These are phyloP conservation scores for Adansonia grandidieri DNA, from an alignment of 441 rosid genomes.

Conservation along the genomic window DNA sequence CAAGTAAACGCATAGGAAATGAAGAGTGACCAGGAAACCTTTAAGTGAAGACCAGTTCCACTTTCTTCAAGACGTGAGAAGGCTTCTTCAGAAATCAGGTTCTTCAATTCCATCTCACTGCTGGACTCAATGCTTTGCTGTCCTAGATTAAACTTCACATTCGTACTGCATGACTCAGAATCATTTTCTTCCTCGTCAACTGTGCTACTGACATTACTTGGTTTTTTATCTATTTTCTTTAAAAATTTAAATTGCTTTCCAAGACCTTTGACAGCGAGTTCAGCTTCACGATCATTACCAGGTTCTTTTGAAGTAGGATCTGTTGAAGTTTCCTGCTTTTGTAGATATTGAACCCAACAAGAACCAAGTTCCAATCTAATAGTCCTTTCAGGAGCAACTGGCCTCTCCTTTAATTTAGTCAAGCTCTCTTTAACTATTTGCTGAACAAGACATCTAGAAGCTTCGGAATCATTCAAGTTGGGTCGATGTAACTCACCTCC, in stretches of 20 bases:
- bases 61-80: constrained; percentile 49
- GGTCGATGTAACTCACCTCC: constrained; percentile 42
- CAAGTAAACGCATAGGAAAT: constrained; percentile 2
- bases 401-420: constrained; percentile 46
- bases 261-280: constrained; percentile 59
- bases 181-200: constrained; percentile 48
- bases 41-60: constrained; percentile 59
- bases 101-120: constrained; percentile 47
- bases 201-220: constrained; percentile 28
- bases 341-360: constrained; percentile 70
- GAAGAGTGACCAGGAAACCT: constrained; percentile 40
- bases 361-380: constrained; percentile 74
- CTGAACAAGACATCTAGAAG: constrained; percentile 41
- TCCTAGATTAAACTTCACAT: constrained; percentile 41
- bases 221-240: constrained; percentile 53
- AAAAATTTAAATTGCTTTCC: constrained; percentile 65
- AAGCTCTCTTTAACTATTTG: constrained; percentile 49
- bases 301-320: constrained; percentile 40
- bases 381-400: constrained; percentile 42
- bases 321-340: constrained; percentile 49
- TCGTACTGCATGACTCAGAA: constrained; percentile 35
- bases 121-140: constrained; percentile 37
- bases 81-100: constrained; percentile 55
- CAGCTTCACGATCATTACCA: constrained; percentile 33
- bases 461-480: constrained; percentile 37